Evolutionary conservation across 148 eudicot genomes (phyloP).

Genomic region (Amaranthus hypochondriacus): DNA sequence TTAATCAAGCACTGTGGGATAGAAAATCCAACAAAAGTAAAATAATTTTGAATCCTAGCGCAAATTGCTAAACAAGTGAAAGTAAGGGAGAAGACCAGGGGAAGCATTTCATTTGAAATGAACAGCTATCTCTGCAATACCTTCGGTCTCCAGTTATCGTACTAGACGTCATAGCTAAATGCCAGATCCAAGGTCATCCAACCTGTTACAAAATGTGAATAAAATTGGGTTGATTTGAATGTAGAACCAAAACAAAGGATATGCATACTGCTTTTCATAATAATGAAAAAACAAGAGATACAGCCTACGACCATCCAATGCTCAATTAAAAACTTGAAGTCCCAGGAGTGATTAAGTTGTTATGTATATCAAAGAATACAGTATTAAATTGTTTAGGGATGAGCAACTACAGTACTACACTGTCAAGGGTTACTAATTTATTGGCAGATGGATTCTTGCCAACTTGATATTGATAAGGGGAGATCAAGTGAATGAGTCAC

Average conservation of each 20-base stretch:
- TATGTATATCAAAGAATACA: no score
- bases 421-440: no score
- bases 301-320: no score
- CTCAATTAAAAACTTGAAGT: no score
- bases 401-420: no score
- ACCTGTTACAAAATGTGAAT: slow-evolving; percentile 26
- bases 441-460: no score
- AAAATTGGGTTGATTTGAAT: not conserved
- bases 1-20: no score
- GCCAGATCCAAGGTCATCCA: slow-evolving; percentile 55
- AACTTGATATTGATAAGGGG: no score
- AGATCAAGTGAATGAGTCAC: no score
- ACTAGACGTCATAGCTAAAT: slow-evolving; percentile 67
- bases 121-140: slow-evolving; percentile 25
- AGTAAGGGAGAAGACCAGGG: not conserved
- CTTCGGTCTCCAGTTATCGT: slow-evolving; percentile 75
- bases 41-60: not conserved
- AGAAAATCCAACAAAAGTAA: not conserved
- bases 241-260: not conserved
- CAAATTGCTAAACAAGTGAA: not conserved
- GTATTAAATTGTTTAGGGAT: no score
- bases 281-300: no score
- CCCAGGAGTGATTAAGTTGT: no score
- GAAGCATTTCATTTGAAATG: not conserved
- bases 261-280: not conserved